Conservation (phyloP, 179 eudicot species). For the Pouteria campechiana region DNA sequence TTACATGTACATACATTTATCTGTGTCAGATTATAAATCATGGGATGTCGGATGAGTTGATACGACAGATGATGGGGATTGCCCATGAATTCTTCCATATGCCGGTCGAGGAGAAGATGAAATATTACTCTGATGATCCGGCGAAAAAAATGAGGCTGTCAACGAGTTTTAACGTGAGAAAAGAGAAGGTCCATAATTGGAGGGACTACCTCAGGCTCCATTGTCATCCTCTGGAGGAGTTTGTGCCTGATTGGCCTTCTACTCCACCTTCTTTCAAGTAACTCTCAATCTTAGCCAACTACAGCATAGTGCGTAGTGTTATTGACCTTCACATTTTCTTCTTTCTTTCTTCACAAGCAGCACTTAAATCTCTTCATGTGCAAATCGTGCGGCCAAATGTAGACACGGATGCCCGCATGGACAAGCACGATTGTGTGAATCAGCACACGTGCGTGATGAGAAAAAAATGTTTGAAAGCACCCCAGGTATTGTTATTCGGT, state of each 20-base stretch:
- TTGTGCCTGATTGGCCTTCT: conserved; percentile 66
- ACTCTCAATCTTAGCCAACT: no score
- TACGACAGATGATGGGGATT: conserved; percentile 38
- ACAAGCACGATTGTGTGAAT: no score
- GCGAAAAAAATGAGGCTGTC: conserved; percentile 64
- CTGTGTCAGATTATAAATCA: conserved; percentile 59
- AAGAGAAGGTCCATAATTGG: conserved; percentile 83
- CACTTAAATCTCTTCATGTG: no score
- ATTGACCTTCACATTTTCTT: no score
- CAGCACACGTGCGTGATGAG: no score
- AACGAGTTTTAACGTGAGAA: conserved; percentile 71
- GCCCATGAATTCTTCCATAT: conserved; percentile 49
- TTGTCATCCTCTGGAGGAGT: conserved; percentile 70
- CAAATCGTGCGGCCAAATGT: no score
- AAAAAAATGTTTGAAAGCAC: no score
- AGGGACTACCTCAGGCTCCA: conserved; percentile 85
- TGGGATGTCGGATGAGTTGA: conserved; percentile 33
- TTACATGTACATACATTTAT: background rate
- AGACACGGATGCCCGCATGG: no score
- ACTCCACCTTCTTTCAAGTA: conserved; percentile 80
- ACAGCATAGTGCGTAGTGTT: no score
- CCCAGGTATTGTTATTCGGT: no score
- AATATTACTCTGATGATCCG: conserved; percentile 78
- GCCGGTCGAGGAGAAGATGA: conserved; percentile 79
- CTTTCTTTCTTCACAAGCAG: no score